Evolutionary conservation across 164 flowering plant species (phyloP), one percentile per base, ranked within the genome.

Genomic region (Echeveria elegans): DNA sequence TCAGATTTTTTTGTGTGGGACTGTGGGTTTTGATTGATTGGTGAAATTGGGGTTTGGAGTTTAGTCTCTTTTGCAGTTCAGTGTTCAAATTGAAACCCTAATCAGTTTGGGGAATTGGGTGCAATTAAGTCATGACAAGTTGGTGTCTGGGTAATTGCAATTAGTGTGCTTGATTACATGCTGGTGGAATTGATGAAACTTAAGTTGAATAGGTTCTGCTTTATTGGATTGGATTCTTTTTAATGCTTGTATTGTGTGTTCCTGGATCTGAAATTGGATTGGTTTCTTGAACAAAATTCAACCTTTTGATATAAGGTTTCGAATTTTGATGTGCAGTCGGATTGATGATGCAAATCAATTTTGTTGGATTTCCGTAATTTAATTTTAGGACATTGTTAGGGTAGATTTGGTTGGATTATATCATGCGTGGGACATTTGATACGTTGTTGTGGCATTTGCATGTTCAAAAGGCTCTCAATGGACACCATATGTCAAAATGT

Each of bases 151-250:
- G 29, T 23, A 53, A 32, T 29, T 56, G 32, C 32, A 56, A 14
- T 56, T 56, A 12, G 34, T 56, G 61, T 56, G 61, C 28, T 56
- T 56, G 32, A 53, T 53, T 53, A 31, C 29, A 23, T 53, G 60
- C 28, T 28, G 32, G 32, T 56, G 14, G 32, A 53, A 24, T 53
- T 26, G 15, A 52, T 53, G 60, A 53, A 9, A 31, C 60, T 53
- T 30, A 53, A 53, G 31, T 14, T 26, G 16, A 11, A 18, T 43
- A 16, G 19, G 47, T 43, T 28, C 30, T 12, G 7, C 15, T 53
- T 53, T 23, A 31, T 53, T 53, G 16, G 60, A 26, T 53, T n/a
- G n/a, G n/a, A n/a, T n/a, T n/a, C n/a, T n/a, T 24, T 31, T 15
- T 24, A 14, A 53, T 24, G 26, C 60, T 24, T 53, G 31, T 23